phyloP scores from a whole-genome alignment of 2,329 filamentous ascomycete species.

The Aspergillus sojae region DNA sequence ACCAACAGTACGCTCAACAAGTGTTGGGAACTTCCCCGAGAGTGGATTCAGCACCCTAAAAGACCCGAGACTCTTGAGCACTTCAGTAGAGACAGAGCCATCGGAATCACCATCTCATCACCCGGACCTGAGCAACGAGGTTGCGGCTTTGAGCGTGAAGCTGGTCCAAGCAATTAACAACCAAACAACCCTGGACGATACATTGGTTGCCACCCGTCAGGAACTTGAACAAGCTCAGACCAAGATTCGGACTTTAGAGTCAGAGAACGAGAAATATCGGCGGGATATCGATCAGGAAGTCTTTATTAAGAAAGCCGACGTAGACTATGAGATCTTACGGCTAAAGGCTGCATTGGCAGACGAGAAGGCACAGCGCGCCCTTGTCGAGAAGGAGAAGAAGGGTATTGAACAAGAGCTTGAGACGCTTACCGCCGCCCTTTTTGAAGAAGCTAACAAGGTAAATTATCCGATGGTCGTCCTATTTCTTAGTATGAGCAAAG shows the following conservation, averaged over 20 bases:
- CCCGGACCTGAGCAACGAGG: constrained; percentile 70
- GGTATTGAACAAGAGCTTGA: constrained; percentile 92
- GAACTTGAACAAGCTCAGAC: constrained; percentile 76
- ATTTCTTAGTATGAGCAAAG: no score
- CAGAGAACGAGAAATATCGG: constrained; percentile 68
- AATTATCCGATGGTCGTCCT: background rate
- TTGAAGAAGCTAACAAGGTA: constrained; percentile 92
- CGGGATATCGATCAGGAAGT: constrained; percentile 71
- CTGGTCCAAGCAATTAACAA: constrained; percentile 97
- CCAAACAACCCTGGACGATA: constrained; percentile 89
- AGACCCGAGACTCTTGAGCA: constrained; percentile 44
- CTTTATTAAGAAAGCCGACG: constrained; percentile 72
- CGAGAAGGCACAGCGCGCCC: constrained; percentile 66
- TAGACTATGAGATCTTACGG: constrained; percentile 71
- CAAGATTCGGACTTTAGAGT: constrained; percentile 69
- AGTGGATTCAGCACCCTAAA: constrained; percentile 51
- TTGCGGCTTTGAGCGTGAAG: constrained; percentile 89
- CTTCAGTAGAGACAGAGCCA: constrained; percentile 39
- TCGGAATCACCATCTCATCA: constrained; percentile 47
- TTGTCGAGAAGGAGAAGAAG: constrained; percentile 77
- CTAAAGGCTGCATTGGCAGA: constrained; percentile 63
- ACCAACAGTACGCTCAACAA: constrained; percentile 26
- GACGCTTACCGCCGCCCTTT: constrained; percentile 85
- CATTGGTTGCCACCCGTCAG: constrained; percentile 76
- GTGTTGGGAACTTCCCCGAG: constrained; percentile 37